These are phyloP conservation scores for Trypanosoma mega DNA, from an alignment of 208 protist species.

Conservation along the genomic window DNA sequence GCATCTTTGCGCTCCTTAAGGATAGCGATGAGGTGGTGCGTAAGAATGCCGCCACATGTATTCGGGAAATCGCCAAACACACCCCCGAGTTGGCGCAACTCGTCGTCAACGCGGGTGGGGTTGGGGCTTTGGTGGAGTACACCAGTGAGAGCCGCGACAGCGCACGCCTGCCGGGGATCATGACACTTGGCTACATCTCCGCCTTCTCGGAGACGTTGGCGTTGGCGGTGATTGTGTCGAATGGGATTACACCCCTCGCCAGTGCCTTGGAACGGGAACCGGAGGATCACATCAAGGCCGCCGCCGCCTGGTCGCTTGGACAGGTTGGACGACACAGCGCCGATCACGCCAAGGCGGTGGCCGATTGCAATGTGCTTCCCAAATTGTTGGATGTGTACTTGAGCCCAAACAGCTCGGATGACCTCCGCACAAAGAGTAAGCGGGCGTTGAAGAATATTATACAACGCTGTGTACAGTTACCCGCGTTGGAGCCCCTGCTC, in stretches of 20 bases:
- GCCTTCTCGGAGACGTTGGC: constrained; percentile 98
- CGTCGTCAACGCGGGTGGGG: constrained; percentile 97
- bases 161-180: constrained; percentile 95
- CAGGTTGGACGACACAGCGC: constrained; percentile 97
- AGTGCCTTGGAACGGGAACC: constrained; percentile 90
- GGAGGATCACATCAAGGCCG: constrained; percentile 96
- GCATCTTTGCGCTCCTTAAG: constrained; percentile 95
- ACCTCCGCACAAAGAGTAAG: constrained; percentile 96
- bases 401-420: constrained; percentile 88
- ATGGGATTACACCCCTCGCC: constrained; percentile 92
- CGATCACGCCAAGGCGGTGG: constrained; percentile 96
- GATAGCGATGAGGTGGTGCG: constrained; percentile 95
- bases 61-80: constrained; percentile 98
- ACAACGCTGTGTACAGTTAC: constrained; percentile 95
- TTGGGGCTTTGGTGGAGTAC: constrained; percentile 98
- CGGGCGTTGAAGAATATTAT: constrained; percentile 96
- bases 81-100: constrained; percentile 97
- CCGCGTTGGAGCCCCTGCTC: constrained; percentile 96
- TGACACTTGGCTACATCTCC: constrained; percentile 98
- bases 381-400: constrained; percentile 93
- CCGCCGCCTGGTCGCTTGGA: constrained; percentile 92
- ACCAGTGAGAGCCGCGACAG: constrained; percentile 91
- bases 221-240: constrained; percentile 93
- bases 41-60: constrained; percentile 97
- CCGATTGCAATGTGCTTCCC: constrained; percentile 95